Conservation (phyloP, 2,329 filamentous ascomycete genomes). For the Trichoderma breve region DNA sequence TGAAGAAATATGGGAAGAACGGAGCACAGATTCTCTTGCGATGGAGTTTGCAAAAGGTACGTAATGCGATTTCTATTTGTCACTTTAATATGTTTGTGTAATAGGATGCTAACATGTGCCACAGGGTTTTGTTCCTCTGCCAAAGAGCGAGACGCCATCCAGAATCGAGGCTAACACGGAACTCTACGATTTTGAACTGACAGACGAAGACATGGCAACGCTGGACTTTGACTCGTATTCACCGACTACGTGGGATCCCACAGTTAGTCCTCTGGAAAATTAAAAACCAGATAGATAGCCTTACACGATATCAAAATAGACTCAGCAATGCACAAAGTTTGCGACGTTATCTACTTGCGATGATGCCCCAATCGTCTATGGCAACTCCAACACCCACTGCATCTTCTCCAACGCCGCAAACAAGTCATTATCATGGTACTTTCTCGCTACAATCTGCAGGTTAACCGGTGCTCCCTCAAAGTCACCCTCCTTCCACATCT, state of each 20-base stretch:
- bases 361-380: not conserved
- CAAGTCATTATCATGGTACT: constrained; percentile 36
- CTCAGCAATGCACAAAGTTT: not conserved
- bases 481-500: constrained; percentile 12
- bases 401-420: constrained; percentile 31
- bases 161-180: constrained; percentile 61
- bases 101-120: not conserved
- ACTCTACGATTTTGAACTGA: constrained; percentile 60
- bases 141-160: constrained; percentile 61
- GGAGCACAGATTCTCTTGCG: constrained; percentile 66
- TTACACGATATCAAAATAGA: not conserved
- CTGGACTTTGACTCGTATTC: constrained; percentile 27
- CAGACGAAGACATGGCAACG: constrained; percentile 52
- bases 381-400: not conserved
- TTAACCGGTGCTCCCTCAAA: constrained; percentile 23
- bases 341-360: not conserved
- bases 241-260: constrained; percentile 6
- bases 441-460: constrained; percentile 30
- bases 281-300: not conserved
- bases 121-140: constrained; percentile 63
- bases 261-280: not conserved
- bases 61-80: not conserved
- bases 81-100: not conserved
- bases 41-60: constrained; percentile 62
- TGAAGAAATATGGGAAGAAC: constrained; percentile 57